A percentile compares a stretch with the other conserved stretches of the same genome.
phyloP scores from a whole-genome alignment of 495 filamentous ascomycete species.

The Hyaloscypha variabilis region DNA sequence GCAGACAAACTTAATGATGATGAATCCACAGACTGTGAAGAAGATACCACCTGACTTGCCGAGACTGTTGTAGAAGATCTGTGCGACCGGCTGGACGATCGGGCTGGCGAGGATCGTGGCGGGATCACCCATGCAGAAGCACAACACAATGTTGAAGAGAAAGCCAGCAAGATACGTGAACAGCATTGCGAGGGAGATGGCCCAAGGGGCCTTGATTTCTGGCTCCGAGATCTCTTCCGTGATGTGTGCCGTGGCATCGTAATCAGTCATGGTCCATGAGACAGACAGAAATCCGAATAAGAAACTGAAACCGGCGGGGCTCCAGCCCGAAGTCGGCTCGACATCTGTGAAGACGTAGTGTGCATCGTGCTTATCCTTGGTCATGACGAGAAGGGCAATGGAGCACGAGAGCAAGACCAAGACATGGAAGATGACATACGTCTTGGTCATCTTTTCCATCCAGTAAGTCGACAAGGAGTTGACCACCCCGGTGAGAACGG shows the following conservation, averaged over 20 bases:
- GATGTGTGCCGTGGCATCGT: conserved; percentile 63
- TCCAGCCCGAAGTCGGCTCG: conserved; percentile 62
- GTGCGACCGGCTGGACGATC: conserved; percentile 62
- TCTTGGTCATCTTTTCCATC: conserved; percentile 67
- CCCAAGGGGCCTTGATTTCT: conserved; percentile 59
- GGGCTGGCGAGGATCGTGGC: conserved; percentile 44
- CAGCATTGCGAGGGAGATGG: conserved; percentile 59
- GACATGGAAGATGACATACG: conserved; percentile 68
- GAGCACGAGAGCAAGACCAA: conserved; percentile 58
- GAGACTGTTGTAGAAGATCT: conserved; percentile 64
- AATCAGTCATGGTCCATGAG: conserved; percentile 67
- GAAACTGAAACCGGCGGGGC: conserved; percentile 65
- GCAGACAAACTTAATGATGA: conserved; percentile 60
- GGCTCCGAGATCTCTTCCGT: conserved; percentile 65
- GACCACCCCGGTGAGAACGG: conserved; percentile 54
- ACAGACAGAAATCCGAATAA: conserved; percentile 71
- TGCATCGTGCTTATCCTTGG: conserved; percentile 59
- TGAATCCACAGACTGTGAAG: conserved; percentile 60
- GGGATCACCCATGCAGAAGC: conserved; percentile 57
- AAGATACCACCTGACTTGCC: conserved; percentile 60
- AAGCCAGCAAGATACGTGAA: conserved; percentile 65
- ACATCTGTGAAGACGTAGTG: conserved; percentile 67
- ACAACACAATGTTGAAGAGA: conserved; percentile 65
- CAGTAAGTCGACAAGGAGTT: conserved; percentile 64
- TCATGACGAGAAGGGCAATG: conserved; percentile 60